A percentile compares a stretch with the other conserved stretches of the same genome.
phyloP scores from a whole-genome alignment of 2,329 filamentous ascomycete genomes.

The Phialocephala sp. region DNA sequence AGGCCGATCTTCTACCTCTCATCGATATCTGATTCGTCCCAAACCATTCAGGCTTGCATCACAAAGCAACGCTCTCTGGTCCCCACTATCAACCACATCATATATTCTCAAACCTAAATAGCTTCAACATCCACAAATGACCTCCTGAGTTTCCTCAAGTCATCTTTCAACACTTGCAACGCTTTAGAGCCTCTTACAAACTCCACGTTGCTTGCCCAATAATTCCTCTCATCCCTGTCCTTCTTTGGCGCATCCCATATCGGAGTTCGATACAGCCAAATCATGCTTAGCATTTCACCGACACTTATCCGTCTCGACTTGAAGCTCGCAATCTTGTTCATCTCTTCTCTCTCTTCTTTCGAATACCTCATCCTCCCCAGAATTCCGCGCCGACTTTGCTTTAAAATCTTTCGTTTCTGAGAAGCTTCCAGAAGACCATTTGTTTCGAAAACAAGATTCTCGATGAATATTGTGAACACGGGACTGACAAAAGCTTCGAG shows the following conservation, averaged over 20 bases:
- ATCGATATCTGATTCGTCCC: no score
- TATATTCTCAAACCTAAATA: not conserved
- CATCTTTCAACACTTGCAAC: not conserved
- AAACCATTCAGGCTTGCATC: not conserved
- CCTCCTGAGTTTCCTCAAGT: not conserved
- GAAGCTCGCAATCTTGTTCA: not conserved
- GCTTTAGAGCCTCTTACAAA: not conserved
- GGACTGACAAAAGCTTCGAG: not conserved
- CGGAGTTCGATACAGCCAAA: not conserved
- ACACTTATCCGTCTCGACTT: not conserved
- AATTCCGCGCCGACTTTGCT: not conserved
- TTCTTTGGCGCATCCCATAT: not conserved
- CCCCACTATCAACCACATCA: not conserved
- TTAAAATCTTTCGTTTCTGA: not conserved
- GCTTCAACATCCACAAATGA: not conserved
- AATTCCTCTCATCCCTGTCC: not conserved
- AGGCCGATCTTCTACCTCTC: no score
- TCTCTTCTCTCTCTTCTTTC: not conserved
- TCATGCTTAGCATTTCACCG: not conserved
- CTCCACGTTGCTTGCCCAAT: conserved; percentile 4
- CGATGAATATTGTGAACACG: not conserved
- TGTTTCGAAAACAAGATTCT: not conserved
- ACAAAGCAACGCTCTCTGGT: not conserved
- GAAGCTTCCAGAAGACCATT: not conserved
- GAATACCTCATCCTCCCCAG: not conserved